Evolutionary conservation across 1,284 basidiomycete genomes (phyloP).

Genomic region (Microbotryomycetes sp.): DNA sequence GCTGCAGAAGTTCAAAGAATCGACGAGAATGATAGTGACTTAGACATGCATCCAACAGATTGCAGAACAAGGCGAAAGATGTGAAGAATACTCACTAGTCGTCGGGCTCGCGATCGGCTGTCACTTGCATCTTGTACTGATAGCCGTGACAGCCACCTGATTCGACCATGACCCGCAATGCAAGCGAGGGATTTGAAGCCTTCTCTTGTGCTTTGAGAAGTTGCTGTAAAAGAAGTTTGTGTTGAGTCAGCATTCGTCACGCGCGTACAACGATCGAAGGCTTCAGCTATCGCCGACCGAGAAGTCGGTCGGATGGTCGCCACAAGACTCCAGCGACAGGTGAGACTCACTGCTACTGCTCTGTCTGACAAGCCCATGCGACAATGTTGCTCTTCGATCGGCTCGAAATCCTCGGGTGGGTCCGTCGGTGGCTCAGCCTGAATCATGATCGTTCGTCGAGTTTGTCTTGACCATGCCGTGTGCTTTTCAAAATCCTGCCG

Average conservation of each 20-base stretch:
- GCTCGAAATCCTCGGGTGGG: constrained; percentile 23
- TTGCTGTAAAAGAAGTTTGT: constrained; percentile 14
- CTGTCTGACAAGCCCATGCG: constrained; percentile 16
- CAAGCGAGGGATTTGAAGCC: constrained; percentile 56
- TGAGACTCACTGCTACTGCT: constrained; percentile 14
- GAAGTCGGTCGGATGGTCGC: too few relatives aligned
- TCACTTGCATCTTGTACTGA: constrained; percentile 80
- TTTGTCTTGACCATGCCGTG: not conserved
- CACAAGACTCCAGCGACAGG: too few relatives aligned
- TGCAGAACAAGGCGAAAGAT: constrained; percentile 1
- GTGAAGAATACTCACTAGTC: constrained; percentile 62
- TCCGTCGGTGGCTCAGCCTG: constrained; percentile 10
- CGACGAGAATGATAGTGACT: not conserved
- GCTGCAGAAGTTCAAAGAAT: constrained; percentile 7
- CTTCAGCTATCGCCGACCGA: too few relatives aligned
- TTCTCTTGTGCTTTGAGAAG: constrained; percentile 18
- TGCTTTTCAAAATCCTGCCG: too few relatives aligned
- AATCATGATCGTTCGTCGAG: not conserved
- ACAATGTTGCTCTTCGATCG: constrained; percentile 10
- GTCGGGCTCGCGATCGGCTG: constrained; percentile 52
- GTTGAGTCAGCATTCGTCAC: not conserved
- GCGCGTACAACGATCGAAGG: not conserved
- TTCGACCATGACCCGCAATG: constrained; percentile 70
- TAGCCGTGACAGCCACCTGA: constrained; percentile 90
- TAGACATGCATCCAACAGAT: not conserved